Conservation (phyloP, 2,329 filamentous ascomycete species). For the Pyrenochaeta sp. region DNA sequence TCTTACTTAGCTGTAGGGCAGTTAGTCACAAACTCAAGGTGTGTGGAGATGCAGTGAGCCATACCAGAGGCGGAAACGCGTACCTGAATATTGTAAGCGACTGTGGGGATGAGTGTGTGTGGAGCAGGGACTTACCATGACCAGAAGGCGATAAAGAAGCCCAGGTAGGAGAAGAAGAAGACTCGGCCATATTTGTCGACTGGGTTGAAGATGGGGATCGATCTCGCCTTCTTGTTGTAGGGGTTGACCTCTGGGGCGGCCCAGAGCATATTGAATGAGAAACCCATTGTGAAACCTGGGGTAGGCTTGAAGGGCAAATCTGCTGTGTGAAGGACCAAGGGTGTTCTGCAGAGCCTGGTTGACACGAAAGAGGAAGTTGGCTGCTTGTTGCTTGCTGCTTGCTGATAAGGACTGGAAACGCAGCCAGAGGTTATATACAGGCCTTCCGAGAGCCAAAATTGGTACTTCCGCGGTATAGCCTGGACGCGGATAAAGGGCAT, state of each 20-base stretch:
- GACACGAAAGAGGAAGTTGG: slow-evolving; percentile 10
- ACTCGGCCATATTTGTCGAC: slow-evolving; percentile 83
- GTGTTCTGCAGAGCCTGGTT: slow-evolving; percentile 11
- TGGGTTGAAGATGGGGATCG: slow-evolving; percentile 80
- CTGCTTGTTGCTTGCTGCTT: slow-evolving; percentile 28
- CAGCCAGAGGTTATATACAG: slow-evolving; percentile 35
- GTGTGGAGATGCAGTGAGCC: slow-evolving; percentile 13
- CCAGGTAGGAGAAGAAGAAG: slow-evolving; percentile 89
- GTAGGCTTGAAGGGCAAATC: slow-evolving; percentile 1
- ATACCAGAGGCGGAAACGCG: slow-evolving; percentile 84
- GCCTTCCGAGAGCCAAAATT: slow-evolving; percentile 20
- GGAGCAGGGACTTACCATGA: slow-evolving; percentile 65
- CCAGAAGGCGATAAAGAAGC: slow-evolving; percentile 88
- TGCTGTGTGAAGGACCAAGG: slow-evolving; percentile 9
- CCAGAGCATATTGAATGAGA: slow-evolving; percentile 46
- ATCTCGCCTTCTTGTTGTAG: slow-evolving; percentile 81
- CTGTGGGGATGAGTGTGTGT: slow-evolving; percentile 11
- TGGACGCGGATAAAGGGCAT: slow-evolving; percentile 28
- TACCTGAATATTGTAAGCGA: slow-evolving; percentile 65
- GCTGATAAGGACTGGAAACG: slow-evolving; percentile 24
- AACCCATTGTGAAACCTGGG: slow-evolving; percentile 38
- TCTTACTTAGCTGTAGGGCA: slow-evolving; percentile 51
- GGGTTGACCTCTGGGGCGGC: slow-evolving; percentile 78
- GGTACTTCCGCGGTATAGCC: slow-evolving; percentile 48
- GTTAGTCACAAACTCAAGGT: slow-evolving; percentile 60